Evolutionary conservation across 2,329 filamentous ascomycete species (phyloP), one percentile per base, ranked within the genome.

Genomic region (Rutstroemia sp.): DNA sequence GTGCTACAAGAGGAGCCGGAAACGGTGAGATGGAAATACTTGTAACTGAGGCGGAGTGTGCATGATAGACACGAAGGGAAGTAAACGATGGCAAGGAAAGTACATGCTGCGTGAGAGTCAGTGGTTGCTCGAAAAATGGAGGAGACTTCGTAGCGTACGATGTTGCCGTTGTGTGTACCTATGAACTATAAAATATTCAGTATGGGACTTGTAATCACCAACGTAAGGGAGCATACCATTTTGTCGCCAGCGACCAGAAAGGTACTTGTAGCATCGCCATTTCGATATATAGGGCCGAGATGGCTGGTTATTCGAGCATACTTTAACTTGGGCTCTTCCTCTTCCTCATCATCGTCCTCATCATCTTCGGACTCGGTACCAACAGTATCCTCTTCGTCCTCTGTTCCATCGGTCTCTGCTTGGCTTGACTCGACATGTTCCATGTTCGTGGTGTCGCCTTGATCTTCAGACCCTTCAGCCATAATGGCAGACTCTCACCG

Each of bases 131-230:
- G 59, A 19, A 18, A 65, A 49, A 69, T 63, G 57, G 53, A 39
- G 41, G 46, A 23, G 21, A 23, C 44, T 54, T 38, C 34, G 18
- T 50, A 49, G 75, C 87, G 77, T 79, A 95, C 90, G 67, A 97
- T 92, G 67, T 94, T 96, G 66, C 94, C 94, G 74, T 95, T 96
- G 71, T 99, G 92, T 34, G 94, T 96, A 63, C 92, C 94, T 65
- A 95, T 78, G 61, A 96, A 87, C 88, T 92, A 73, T 58, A 34
- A 62, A 67, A 59, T 58, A 63, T 65, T 73, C 64, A 75, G 73
- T 57, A 58, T n/a, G 23, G 46, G 47, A 53, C 39, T 39, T 34
- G 38, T 10, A 21, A 25, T 8, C 38, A 50, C 50, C 18, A 14
- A 8, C 34, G 5, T 9, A 7, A n/a, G 57, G 41, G 45, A 56